Evolutionary conservation across 1,139 yeast species (phyloP).

Genomic region (Candida labiduridarum): DNA sequence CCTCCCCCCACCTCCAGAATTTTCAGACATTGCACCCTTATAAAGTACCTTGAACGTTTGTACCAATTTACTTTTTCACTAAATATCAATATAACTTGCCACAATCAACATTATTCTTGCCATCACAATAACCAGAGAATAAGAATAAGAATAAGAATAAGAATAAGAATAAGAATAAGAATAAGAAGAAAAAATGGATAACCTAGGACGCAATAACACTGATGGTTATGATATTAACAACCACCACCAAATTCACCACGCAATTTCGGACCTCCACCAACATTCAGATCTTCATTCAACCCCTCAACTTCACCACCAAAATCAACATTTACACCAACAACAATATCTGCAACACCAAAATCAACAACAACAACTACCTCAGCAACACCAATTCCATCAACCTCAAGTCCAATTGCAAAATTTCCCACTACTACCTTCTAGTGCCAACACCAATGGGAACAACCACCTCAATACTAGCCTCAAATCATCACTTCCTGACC

Average conservation of each 20-base stretch:
- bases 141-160: background rate
- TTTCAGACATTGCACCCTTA: background rate
- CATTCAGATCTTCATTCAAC: background rate
- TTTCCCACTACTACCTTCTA: conserved; percentile 1
- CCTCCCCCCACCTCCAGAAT: too few species aligned
- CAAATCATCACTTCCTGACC: conserved; percentile 10
- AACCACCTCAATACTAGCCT: conserved; percentile 1
- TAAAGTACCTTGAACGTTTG: background rate
- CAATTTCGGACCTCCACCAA: background rate
- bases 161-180: background rate
- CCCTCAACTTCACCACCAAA: conserved; percentile 1
- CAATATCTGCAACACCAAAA: conserved; percentile 2
- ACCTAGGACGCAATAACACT: background rate
- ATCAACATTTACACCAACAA: background rate
- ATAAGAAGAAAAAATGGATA: background rate
- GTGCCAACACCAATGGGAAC: background rate
- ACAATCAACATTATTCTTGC: background rate
- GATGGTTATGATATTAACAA: background rate
- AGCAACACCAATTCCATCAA: conserved; percentile 9
- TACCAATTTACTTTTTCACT: too few species aligned
- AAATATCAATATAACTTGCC: too few species aligned
- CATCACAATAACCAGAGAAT: background rate
- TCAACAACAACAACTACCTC: conserved; percentile 1
- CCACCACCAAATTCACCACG: background rate
- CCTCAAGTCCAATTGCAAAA: conserved; percentile 1